Base-by-base conservation (phyloP, 176 grass and related monocot species). In the Carex pumila region DNA sequence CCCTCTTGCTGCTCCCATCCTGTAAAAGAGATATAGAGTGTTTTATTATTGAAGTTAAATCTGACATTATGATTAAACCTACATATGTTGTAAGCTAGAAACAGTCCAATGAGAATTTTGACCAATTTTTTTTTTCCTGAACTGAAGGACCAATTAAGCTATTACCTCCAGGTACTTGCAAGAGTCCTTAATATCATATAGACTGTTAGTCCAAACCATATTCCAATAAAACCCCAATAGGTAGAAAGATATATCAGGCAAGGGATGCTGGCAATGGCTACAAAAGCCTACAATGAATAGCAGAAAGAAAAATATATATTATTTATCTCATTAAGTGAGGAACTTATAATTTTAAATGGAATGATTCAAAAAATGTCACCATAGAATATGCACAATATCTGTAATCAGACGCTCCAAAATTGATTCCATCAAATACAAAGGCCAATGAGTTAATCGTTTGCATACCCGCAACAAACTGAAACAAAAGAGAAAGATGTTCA, bases 341-440 rank as follows among this genome's bases (percentile, higher is more conserved):
- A 84, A 86, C 7, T 64, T 2, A 74, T 43, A 18, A 32, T 65
- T 81, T 36, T 59, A 61, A 47, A 30, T 7, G 63, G 19, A 47
- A 82, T 53, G 15, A 54, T 82, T 66, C 45, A 25, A 6, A 67
- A 76, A 29, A 66, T 1, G 71, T 88, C 92, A 79, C 95, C 95
- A 97, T 94, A 22, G 95, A 97, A 65, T 93, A 94, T 34, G 95
- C 95, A 60, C 90, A 88, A 56, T 97, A 98, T 65, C 85, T 89
- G 81, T 92, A 97, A 68, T 97, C 95, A 12, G 95, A 94, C 37
- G 92, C 92, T 29, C 95, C 90, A 71, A 89, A 98, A 78, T 98
- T 97, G 81, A 97, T 85, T n/a, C 92, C 95, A 65, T 97, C 95
- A 9, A 98, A 94, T 78, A 97, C 95, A 62, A 97, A 97, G 71